Conservation (phyloP, 805 yeast species). For the Starmerella powellii region DNA sequence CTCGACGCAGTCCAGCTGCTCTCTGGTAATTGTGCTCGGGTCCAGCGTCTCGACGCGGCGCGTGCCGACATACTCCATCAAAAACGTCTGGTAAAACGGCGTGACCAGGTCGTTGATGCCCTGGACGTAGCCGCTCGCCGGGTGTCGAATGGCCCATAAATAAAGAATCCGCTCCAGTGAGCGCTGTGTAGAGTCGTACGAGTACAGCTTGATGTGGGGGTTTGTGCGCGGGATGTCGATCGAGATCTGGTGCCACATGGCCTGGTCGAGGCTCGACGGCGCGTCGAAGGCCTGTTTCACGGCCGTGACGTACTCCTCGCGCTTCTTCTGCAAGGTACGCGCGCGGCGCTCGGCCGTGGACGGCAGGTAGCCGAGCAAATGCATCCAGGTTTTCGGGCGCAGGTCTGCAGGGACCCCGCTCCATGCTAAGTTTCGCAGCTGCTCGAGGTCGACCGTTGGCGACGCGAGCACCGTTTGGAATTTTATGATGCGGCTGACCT, state of each 20-base stretch:
- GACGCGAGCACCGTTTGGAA: constrained; percentile 51
- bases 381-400: constrained; percentile 80
- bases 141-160: constrained; percentile 92
- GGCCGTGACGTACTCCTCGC: constrained; percentile 76
- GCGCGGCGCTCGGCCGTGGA: constrained; percentile 67
- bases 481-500: constrained; percentile 48
- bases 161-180: constrained; percentile 72
- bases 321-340: constrained; percentile 57
- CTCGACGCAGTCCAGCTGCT: constrained; percentile 59
- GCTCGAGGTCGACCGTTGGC: constrained; percentile 49
- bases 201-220: constrained; percentile 67
- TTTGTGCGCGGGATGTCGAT: constrained; percentile 93
- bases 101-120: constrained; percentile 92
- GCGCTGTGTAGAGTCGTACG: constrained; percentile 56
- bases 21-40: constrained; percentile 46
- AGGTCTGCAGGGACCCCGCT: constrained; percentile 78
- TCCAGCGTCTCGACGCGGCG: constrained; percentile 44
- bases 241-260: constrained; percentile 88
- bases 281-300: constrained; percentile 50
- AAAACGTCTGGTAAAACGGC: constrained; percentile 80
- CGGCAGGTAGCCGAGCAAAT: constrained; percentile 80
- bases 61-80: constrained; percentile 48
- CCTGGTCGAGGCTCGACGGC: constrained; percentile 45
- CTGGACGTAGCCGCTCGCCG: constrained; percentile 96
- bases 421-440: constrained; percentile 75